Conservation (phyloP, 805 yeast genomes). For the Starmerella vaccinii region DNA sequence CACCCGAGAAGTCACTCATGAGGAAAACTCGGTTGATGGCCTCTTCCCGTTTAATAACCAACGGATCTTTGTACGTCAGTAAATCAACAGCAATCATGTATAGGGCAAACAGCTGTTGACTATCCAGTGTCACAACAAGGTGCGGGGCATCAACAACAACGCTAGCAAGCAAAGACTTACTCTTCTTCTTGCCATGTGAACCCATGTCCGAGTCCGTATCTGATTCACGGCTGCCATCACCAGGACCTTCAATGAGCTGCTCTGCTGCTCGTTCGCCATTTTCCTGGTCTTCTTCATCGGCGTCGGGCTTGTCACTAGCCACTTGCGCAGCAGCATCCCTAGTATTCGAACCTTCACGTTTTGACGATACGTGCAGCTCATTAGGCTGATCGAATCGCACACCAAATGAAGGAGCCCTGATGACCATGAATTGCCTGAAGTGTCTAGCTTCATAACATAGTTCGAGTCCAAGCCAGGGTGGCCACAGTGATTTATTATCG, state of each 20-base stretch:
- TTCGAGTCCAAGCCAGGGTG: constrained; percentile 80
- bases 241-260: neutral
- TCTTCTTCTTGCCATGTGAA: constrained; percentile 11
- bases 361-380: constrained; percentile 34
- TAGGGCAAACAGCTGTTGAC: constrained; percentile 59
- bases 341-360: constrained; percentile 4
- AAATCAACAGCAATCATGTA: constrained; percentile 54
- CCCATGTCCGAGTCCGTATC: neutral
- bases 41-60: constrained; percentile 45
- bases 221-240: neutral
- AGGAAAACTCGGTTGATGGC: constrained; percentile 55
- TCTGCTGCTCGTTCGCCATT: constrained; percentile 8
- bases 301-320: constrained; percentile 6
- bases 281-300: neutral
- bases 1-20: constrained; percentile 54
- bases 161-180: constrained; percentile 10
- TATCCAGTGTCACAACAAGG: constrained; percentile 57
- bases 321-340: constrained; percentile 4
- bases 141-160: constrained; percentile 53
- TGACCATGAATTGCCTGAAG: constrained; percentile 42
- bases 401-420: constrained; percentile 54
- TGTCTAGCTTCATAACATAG: constrained; percentile 47
- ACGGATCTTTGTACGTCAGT: constrained; percentile 65
- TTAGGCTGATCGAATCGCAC: constrained; percentile 49
- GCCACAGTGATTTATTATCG: constrained; percentile 45